These are phyloP conservation scores for Marasmius fiardii DNA, from an alignment of 1,284 basidiomycete genomes.

Conservation along the genomic window DNA sequence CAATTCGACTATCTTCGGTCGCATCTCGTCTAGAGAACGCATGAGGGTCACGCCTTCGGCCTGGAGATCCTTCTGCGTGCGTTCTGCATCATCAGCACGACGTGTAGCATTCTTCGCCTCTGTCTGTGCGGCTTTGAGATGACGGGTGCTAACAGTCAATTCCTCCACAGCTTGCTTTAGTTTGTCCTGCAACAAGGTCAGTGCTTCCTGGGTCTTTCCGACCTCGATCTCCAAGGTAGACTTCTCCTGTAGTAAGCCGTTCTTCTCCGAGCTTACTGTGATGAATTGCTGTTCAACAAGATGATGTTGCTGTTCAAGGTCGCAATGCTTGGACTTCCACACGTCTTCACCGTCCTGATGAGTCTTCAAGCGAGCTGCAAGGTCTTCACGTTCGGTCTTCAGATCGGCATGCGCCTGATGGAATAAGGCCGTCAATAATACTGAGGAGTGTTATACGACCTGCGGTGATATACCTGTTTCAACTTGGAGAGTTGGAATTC, in stretches of 20 bases:
- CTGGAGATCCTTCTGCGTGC: slow-evolving; percentile 65
- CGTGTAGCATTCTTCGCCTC: slow-evolving; percentile 59
- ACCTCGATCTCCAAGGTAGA: slow-evolving; percentile 44
- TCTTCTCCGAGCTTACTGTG: slow-evolving; percentile 41
- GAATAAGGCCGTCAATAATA: slow-evolving; percentile 6
- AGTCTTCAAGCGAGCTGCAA: slow-evolving; percentile 43
- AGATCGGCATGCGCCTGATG: slow-evolving; percentile 50
- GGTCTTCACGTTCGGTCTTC: slow-evolving; percentile 56
- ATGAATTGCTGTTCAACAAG: slow-evolving; percentile 40
- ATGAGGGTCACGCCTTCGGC: slow-evolving; percentile 69
- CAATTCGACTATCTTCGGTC: slow-evolving; percentile 78
- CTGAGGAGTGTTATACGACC: background rate
- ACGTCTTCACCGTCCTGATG: slow-evolving; percentile 40
- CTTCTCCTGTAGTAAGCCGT: slow-evolving; percentile 45
- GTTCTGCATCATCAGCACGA: slow-evolving; percentile 73
- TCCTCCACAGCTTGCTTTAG: slow-evolving; percentile 53
- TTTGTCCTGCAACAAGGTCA: slow-evolving; percentile 54
- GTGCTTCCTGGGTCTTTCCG: slow-evolving; percentile 38
- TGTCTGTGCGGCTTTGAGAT: slow-evolving; percentile 55
- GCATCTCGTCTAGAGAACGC: slow-evolving; percentile 78
- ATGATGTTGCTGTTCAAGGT: slow-evolving; percentile 39
- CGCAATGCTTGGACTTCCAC: slow-evolving; percentile 42
- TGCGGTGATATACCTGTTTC: slow-evolving; percentile 55
- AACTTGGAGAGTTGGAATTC: slow-evolving; percentile 76
- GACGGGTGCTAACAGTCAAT: slow-evolving; percentile 47